Conservation (phyloP, 768 basidiomycete genomes). For the Auriscalpium microsporum region DNA sequence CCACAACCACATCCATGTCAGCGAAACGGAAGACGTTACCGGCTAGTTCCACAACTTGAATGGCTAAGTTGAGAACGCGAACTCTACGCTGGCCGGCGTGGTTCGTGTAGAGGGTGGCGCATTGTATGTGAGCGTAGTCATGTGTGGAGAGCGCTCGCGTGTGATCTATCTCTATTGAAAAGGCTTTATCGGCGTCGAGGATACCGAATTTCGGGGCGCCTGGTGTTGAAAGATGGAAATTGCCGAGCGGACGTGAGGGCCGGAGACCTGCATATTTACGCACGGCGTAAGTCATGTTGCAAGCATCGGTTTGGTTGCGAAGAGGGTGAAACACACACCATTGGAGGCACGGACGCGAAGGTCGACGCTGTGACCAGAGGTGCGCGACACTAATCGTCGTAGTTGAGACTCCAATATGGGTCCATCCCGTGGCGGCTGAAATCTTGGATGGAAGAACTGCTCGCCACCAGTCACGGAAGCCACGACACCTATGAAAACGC, state of each 20-base stretch:
- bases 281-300: slow-evolving; percentile 1
- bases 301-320: too few relatives aligned
- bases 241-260: slow-evolving; percentile 59
- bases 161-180: slow-evolving; percentile 71
- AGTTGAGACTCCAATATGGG: slow-evolving; percentile 67
- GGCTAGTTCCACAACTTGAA: slow-evolving; percentile 76
- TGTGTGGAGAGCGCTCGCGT: slow-evolving; percentile 59
- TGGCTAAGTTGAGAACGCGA: slow-evolving; percentile 75
- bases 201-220: slow-evolving; percentile 74
- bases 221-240: slow-evolving; percentile 56
- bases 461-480: slow-evolving; percentile 80
- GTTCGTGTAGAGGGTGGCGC: slow-evolving; percentile 82
- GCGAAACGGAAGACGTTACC: slow-evolving; percentile 87
- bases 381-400: slow-evolving; percentile 54
- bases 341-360: slow-evolving; percentile 79
- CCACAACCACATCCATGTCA: slow-evolving; percentile 79
- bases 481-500: slow-evolving; percentile 40
- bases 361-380: slow-evolving; percentile 71
- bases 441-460: slow-evolving; percentile 88
- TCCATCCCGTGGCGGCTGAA: slow-evolving; percentile 60
- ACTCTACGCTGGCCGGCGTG: slow-evolving; percentile 72
- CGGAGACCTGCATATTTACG: slow-evolving; percentile 43
- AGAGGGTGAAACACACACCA: slow-evolving; percentile 37
- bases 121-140: slow-evolving; percentile 72
- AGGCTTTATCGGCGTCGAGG: slow-evolving; percentile 73